Base-by-base conservation (phyloP, 768 basidiomycete species). In the Termitomyces sp. region DNA sequence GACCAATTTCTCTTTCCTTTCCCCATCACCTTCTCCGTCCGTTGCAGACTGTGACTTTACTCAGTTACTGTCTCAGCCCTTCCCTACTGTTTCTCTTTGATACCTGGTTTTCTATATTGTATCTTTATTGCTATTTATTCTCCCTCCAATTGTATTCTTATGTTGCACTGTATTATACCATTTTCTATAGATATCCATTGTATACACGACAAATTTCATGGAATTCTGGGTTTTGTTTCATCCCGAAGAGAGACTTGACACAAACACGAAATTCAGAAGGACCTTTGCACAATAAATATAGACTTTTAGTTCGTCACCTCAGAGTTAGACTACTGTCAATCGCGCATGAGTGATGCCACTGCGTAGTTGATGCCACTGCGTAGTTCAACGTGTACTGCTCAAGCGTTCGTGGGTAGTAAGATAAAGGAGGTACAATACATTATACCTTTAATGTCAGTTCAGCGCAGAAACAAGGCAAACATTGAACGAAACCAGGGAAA, bases 111-210 rank as follows among this genome's bases (percentile, higher is more conserved):
- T n/a, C 24, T 26, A 3, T 7, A 39, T 12, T 39, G 26, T 39
- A 52, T 52, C 18, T 52, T 52, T 52, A 52, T 52, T 39, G 51
- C n/a, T 51, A 51, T 51, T n/a, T 37, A 51, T 51, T 50, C 15
- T 22, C 16, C 22, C 20, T 18, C 9, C 8, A 10, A 37, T 49
- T 37, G 16, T 20, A 51, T 52, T 28, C 3, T 28, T 18, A 7
- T 28, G 3, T 26, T 41, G 18, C 37, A 41, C 51, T 52, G 51
- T 52, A 52, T 20, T 18, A 52, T 39, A 41, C 37, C 51, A 52
- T 28, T 50, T 1, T 34, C 9, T 34, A 20, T 22, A 22, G 33
- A 50, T 34, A 34, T 2, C 22, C 22, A 24, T 16, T 20, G 20
- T 34, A 16, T 6, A 34, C 12, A 7, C 6, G 20, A 33, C 18